These are phyloP conservation scores for Eimeria tenella DNA, from an alignment of 169 alveolate genomes.

Conservation along the genomic window DNA sequence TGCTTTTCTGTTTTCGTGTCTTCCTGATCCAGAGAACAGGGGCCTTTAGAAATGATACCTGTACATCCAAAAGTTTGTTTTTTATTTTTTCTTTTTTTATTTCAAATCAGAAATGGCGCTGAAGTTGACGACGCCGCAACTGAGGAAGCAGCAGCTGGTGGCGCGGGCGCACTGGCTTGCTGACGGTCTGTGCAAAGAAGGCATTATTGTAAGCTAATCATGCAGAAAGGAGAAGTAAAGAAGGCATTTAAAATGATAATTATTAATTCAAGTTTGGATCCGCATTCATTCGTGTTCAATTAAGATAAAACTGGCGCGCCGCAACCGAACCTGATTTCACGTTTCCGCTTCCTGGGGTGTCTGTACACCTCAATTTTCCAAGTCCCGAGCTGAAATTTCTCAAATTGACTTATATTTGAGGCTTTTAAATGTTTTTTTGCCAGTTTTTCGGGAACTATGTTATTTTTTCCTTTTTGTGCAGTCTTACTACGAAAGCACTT, in stretches of 20 bases:
- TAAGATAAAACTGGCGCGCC: neutral
- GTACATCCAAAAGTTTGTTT: no score
- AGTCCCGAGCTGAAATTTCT: no score
- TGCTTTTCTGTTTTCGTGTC: no score
- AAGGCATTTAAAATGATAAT: neutral
- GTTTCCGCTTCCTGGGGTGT: no score
- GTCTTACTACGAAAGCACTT: conserved; percentile 67
- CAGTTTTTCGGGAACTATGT: neutral
- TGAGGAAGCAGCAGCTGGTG: conserved; percentile 67
- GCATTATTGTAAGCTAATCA: neutral
- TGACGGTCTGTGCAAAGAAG: conserved; percentile 54
- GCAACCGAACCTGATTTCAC: no score
- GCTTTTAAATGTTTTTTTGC: neutral
- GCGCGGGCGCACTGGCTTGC: conserved; percentile 75
- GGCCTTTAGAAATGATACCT: no score
- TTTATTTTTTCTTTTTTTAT: neutral
- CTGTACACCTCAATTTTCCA: no score
- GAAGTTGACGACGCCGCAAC: neutral
- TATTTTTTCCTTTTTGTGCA: neutral
- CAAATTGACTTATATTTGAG: neutral
- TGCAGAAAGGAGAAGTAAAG: no score
- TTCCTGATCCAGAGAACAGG: no score
- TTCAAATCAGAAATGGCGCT: neutral
- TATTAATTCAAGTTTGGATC: neutral
- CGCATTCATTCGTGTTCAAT: neutral